Evolutionary conservation across 1,284 basidiomycete species (phyloP).

Genomic region (Xerocomus amazonicus): DNA sequence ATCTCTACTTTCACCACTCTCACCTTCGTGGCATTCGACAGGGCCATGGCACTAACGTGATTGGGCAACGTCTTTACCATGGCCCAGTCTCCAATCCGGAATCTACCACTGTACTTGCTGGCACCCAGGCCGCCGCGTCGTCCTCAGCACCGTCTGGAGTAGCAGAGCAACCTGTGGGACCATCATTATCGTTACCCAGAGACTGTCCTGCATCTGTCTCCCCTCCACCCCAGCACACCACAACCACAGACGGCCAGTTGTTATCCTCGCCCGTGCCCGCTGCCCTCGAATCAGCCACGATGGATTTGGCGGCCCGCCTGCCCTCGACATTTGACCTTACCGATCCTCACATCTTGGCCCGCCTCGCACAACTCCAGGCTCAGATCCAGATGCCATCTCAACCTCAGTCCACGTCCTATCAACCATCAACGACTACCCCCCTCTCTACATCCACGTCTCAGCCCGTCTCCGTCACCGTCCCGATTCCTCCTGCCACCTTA

Average conservation of each 20-base stretch:
- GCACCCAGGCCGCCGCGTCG: not conserved
- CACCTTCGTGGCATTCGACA: conserved; percentile 33
- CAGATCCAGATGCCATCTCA: conserved; percentile 9
- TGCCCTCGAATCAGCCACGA: not conserved
- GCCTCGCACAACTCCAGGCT: conserved; percentile 25
- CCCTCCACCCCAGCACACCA: conserved; percentile 5
- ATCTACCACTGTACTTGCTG: not conserved
- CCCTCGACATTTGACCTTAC: conserved; percentile 17
- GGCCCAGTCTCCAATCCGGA: not conserved
- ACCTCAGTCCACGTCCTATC: conserved; percentile 3
- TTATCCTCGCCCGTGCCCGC: not conserved
- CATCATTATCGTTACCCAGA: conserved; percentile 3
- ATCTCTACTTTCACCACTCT: conserved; percentile 71
- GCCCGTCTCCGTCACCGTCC: not conserved
- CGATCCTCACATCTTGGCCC: conserved; percentile 23
- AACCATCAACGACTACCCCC: conserved; percentile 3
- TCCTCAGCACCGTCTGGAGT: conserved; percentile 1
- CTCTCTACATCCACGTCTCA: conserved; percentile 1
- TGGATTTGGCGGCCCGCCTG: not conserved
- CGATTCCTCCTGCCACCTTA: not conserved
- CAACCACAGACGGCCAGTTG: conserved; percentile 5
- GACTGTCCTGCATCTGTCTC: conserved; percentile 1
- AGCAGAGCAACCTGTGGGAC: conserved; percentile 10
- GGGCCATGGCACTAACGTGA: not conserved
- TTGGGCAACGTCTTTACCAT: conserved; percentile 1